Conservation (phyloP, 169 alveolate species). For the Cystoisospora suis region DNA sequence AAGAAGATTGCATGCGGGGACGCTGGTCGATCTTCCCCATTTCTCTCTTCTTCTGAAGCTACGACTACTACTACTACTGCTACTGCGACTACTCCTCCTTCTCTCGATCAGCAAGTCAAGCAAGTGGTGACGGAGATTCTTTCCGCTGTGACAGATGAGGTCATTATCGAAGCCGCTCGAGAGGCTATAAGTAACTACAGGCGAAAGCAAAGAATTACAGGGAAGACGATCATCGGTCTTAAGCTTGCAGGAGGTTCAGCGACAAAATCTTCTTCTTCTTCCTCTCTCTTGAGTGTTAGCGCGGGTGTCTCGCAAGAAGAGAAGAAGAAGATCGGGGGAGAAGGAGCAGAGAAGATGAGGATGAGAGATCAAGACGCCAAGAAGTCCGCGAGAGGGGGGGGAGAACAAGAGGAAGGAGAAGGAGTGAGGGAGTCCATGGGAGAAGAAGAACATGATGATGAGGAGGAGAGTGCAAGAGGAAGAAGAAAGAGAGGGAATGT, state of each 20-base stretch:
- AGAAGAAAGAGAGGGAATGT: not conserved
- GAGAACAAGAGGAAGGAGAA: not conserved
- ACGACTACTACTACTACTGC: not conserved
- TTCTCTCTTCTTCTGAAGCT: too few species aligned
- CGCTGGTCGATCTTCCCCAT: too few species aligned
- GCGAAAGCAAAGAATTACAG: conserved; percentile 53
- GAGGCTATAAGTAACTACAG: conserved; percentile 58
- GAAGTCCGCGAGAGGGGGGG: not conserved
- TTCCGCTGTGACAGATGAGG: conserved; percentile 51
- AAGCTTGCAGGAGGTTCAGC: conserved; percentile 28
- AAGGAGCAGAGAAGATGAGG: not conserved
- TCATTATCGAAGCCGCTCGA: conserved; percentile 44
- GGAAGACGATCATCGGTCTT: conserved; percentile 50
- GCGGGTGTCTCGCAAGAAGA: too few species aligned
- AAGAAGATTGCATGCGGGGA: too few species aligned
- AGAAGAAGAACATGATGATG: not conserved
- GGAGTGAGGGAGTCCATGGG: not conserved
- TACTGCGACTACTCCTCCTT: not conserved
- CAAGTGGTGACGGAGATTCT: conserved; percentile 57
- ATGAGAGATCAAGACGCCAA: not conserved
- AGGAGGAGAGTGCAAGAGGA: too few species aligned
- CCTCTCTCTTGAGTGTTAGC: too few species aligned
- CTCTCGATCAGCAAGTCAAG: conserved; percentile 42
- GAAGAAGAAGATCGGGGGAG: not conserved
- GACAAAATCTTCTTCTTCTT: too few species aligned